These are phyloP conservation scores for Camellia japonica DNA, from an alignment of 148 eudicot genomes.

Conservation along the genomic window DNA sequence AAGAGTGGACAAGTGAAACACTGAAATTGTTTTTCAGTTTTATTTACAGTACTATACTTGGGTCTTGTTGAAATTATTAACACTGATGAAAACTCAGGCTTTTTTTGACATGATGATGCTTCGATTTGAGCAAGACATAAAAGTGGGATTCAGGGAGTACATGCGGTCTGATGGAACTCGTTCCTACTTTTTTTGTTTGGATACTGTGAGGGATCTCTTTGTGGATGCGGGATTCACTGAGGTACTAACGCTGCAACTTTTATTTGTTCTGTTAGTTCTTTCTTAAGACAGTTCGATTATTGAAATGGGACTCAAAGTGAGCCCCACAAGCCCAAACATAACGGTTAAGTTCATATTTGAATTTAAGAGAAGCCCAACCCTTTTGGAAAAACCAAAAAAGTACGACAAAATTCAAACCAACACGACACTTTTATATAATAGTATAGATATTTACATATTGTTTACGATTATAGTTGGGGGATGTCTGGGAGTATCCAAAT, in stretches of 20 bases:
- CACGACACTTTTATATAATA: no score
- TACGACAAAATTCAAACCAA: no score
- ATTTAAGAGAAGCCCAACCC: no score
- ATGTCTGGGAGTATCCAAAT: no score
- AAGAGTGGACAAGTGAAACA: not conserved
- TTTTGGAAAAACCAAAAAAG: no score
- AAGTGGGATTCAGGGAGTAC: slow-evolving; percentile 81
- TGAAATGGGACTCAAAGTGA: no score
- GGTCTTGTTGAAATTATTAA: slow-evolving; percentile 8
- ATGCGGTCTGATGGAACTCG: slow-evolving; percentile 86
- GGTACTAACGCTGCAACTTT: slow-evolving; percentile 37
- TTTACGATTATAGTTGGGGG: no score
- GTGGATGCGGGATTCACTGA: slow-evolving; percentile 67
- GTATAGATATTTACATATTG: no score
- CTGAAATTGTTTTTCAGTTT: not conserved
- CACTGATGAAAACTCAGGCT: slow-evolving; percentile 47
- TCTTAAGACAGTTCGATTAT: no score
- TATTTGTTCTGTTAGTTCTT: no score
- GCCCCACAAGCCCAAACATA: no score
- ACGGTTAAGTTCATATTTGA: no score
- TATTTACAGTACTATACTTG: not conserved
- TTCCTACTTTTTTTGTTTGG: slow-evolving; percentile 87
- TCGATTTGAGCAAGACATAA: slow-evolving; percentile 74
- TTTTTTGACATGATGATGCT: slow-evolving; percentile 98
- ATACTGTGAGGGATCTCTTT: slow-evolving; percentile 57